These are phyloP conservation scores for Magnusiomyces fungicola DNA, from an alignment of 1,139 yeast genomes.

Conservation along the genomic window DNA sequence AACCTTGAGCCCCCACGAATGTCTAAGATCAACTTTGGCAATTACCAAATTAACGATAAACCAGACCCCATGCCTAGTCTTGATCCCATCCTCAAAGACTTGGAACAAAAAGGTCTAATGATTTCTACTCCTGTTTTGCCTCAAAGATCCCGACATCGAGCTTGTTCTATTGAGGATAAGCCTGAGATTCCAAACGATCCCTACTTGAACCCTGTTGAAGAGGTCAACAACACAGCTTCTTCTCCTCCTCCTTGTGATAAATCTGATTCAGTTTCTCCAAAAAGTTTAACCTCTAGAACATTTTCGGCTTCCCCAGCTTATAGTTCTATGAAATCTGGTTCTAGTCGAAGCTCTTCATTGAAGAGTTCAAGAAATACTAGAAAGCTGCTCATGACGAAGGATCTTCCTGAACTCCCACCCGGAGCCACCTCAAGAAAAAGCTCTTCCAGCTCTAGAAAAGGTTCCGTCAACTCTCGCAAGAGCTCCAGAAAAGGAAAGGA, in stretches of 20 bases:
- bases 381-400: neutral
- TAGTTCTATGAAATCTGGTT: neutral
- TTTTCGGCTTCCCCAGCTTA: no score
- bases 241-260: no score
- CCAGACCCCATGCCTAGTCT: neutral
- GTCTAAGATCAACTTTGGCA: neutral
- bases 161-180: neutral
- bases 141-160: no score
- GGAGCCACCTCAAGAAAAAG: neutral
- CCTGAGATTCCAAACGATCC: no score
- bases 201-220: no score
- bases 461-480: neutral
- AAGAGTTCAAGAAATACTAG: neutral
- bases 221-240: no score
- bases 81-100: neutral
- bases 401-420: conserved; percentile 4
- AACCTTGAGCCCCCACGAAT: neutral
- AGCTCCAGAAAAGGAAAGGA: neutral
- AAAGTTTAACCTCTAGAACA: no score
- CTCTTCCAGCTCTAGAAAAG: neutral
- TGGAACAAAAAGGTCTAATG: conserved; percentile 3
- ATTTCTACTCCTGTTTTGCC: neutral
- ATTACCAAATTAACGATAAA: neutral
- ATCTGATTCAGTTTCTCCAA: no score
- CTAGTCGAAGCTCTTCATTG: neutral